phyloP scores from a whole-genome alignment of 345 rosid genomes.

The Sisymbrium altissimum region DNA sequence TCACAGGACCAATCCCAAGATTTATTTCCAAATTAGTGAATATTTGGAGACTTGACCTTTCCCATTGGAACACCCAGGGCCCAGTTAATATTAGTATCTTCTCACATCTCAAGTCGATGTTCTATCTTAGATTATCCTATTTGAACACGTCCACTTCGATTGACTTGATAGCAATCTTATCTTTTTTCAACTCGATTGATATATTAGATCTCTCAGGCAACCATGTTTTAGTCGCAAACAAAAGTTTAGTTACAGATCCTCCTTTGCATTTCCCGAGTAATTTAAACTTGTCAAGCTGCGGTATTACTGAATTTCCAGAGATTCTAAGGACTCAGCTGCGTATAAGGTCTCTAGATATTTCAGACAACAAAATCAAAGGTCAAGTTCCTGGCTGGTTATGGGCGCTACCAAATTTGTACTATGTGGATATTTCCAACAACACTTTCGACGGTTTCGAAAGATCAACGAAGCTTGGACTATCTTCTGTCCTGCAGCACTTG shows the following conservation, averaged over 20 bases:
- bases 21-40: too few relatives aligned
- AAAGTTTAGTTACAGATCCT: neutral
- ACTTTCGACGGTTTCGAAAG: neutral
- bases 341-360: neutral
- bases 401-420: neutral
- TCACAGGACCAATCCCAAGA: too few relatives aligned
- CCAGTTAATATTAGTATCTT: too few relatives aligned
- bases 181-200: too few relatives aligned
- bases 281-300: neutral
- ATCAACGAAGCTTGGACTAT: neutral
- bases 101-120: too few relatives aligned
- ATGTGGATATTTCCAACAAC: constrained; percentile 1
- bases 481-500: neutral
- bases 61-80: too few relatives aligned
- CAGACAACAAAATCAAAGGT: constrained; percentile 10
- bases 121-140: too few relatives aligned
- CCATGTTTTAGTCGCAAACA: neutral
- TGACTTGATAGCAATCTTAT: too few relatives aligned
- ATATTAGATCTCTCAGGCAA: neutral
- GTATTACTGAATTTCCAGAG: neutral
- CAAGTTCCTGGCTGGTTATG: constrained; percentile 16
- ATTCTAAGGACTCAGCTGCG: neutral
- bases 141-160: too few relatives aligned
- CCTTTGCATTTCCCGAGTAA: neutral
- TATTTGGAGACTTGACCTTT: too few relatives aligned